Percentiles rank a stretch among this genome's conserved stretches.
phyloP scores from a whole-genome alignment of 2,329 filamentous ascomycete species.

The Thelonectria olida region DNA sequence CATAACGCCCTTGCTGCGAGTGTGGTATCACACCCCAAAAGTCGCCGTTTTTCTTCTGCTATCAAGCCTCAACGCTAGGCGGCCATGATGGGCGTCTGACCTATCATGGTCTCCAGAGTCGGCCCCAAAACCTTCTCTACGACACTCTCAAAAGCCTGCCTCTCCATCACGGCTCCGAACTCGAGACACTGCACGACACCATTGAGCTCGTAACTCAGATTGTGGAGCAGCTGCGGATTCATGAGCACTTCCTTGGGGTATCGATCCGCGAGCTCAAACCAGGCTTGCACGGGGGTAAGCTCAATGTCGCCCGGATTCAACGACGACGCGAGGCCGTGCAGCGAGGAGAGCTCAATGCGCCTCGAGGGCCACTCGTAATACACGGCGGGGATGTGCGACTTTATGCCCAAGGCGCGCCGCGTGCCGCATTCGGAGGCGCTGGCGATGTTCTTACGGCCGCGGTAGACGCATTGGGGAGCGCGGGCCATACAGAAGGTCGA shows the following conservation, averaged over 20 bases:
- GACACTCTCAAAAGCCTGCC: constrained; percentile 57
- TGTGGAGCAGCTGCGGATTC: constrained; percentile 44
- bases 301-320: constrained; percentile 54
- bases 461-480: constrained; percentile 48
- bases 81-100: constrained; percentile 12
- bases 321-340: constrained; percentile 56
- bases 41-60: neutral
- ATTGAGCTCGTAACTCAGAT: constrained; percentile 52
- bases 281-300: constrained; percentile 62
- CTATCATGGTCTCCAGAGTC: constrained; percentile 30
- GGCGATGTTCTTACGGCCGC: constrained; percentile 35
- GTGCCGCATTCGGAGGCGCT: constrained; percentile 28
- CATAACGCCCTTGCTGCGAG: neutral
- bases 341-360: constrained; percentile 52
- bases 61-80: neutral
- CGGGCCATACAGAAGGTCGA: constrained; percentile 52
- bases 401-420: constrained; percentile 23
- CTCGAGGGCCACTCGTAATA: constrained; percentile 49
- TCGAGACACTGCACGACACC: constrained; percentile 56
- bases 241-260: constrained; percentile 53
- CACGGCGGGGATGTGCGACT: constrained; percentile 33
- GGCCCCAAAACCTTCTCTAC: constrained; percentile 51
- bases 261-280: constrained; percentile 60
- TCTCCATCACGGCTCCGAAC: constrained; percentile 59
- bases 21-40: neutral